Percentiles rank a stretch among this genome's conserved stretches.
These are phyloP conservation scores for Sindora glabra DNA, from an alignment of 306 rosid species.

Conservation along the genomic window DNA sequence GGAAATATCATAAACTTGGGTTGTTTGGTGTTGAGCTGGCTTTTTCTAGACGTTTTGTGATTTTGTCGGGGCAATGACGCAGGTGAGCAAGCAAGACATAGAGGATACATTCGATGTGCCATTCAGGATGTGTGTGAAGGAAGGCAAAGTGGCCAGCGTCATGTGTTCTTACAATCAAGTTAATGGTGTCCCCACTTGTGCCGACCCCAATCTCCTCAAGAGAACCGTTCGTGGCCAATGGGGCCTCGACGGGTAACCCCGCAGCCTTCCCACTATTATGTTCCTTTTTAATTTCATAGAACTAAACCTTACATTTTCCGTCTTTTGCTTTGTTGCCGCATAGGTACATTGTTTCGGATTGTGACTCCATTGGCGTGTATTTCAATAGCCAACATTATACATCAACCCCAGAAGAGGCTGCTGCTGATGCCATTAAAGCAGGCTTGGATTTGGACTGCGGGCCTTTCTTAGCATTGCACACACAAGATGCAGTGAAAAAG, in stretches of 20 bases:
- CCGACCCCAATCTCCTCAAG: conserved; percentile 79
- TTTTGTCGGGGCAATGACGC: background rate
- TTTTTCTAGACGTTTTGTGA: background rate
- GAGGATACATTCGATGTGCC: conserved; percentile 89
- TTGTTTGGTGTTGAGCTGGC: too few species aligned
- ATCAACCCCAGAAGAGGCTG: conserved; percentile 79
- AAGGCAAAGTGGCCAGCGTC: conserved; percentile 85
- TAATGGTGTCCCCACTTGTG: conserved; percentile 93
- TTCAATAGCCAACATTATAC: conserved; percentile 67
- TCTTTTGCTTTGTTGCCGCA: background rate
- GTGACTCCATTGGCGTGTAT: conserved; percentile 82
- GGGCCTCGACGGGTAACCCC: conserved; percentile 67
- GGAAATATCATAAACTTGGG: too few species aligned
- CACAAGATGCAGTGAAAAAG: conserved; percentile 56
- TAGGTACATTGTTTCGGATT: conserved; percentile 90
- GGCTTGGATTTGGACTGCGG: conserved; percentile 94
- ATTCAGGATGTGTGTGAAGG: conserved; percentile 80
- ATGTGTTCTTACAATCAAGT: conserved; percentile 97
- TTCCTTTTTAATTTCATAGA: background rate
- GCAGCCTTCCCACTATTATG: background rate
- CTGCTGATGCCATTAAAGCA: conserved; percentile 92
- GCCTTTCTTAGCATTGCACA: conserved; percentile 63
- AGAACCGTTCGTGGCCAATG: conserved; percentile 64
- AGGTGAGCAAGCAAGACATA: conserved; percentile 89
- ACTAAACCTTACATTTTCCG: background rate